Conservation (phyloP, 176 grass and related monocot species). For the Juncus inflexus region DNA sequence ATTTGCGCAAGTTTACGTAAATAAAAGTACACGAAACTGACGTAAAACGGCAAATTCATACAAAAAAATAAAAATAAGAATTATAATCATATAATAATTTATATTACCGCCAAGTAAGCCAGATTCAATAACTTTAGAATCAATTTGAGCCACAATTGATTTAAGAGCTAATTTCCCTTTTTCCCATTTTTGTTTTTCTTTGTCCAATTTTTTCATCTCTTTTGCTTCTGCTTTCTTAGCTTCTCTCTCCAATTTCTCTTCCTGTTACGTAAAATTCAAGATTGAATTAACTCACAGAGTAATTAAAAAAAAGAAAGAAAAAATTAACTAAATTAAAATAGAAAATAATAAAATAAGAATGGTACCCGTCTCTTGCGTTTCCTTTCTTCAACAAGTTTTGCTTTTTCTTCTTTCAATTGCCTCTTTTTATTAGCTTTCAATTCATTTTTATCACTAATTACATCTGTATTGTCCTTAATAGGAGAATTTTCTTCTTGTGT, state of each 20-base stretch:
- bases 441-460: conserved; percentile 4
- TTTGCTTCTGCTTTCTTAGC: conserved; percentile 54
- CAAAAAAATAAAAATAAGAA: not conserved
- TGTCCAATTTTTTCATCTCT: conserved; percentile 48
- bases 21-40: not conserved
- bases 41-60: conserved; percentile 2
- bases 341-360: not conserved
- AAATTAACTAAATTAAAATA: conserved; percentile 1
- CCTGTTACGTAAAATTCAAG: conserved; percentile 36
- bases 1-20: not conserved
- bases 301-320: not conserved
- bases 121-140: conserved; percentile 52
- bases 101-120: conserved; percentile 62
- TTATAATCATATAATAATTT: not conserved
- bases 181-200: conserved; percentile 64
- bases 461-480: conserved; percentile 1
- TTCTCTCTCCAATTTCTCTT: conserved; percentile 59
- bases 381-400: conserved; percentile 44
- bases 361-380: conserved; percentile 26
- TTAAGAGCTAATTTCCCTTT: conserved; percentile 64
- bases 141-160: conserved; percentile 58
- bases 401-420: conserved; percentile 45
- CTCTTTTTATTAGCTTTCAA: conserved; percentile 24
- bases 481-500: conserved; percentile 18
- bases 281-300: not conserved